Base-by-base conservation (phyloP, 352 stramenopile genomes). In the Phytophthora rubi region DNA sequence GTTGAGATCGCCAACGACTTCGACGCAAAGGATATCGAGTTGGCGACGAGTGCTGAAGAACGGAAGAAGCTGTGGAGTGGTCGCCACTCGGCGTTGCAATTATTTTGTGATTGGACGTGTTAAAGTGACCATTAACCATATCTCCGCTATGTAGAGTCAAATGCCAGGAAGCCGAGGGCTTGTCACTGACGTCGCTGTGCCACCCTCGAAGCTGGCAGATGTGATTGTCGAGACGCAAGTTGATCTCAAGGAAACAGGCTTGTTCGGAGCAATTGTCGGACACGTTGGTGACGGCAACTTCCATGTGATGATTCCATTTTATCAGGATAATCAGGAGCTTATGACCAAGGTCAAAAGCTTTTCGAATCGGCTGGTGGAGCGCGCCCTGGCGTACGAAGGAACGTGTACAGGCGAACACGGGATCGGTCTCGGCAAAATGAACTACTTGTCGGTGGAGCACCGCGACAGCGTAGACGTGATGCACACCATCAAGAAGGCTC, bases 381-480 rank as follows among this genome's bases (percentile, higher is more conserved):
- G 84, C 21, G 93, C 93, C 7, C 73, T 97, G 3, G 71, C 55
- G 4, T 84, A 92, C 48, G 97, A 97, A 45, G 97, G 97, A 60
- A 99, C 96, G 8, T 99, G 97, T 85, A 99, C 97, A 10, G 97
- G 97, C 44, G 97, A 99, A 73, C 97, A 99, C 77, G 97, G 97
- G 28, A 68, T 99, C 8, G 97, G 97, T 10, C 86, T 93, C 54
- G 97, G 97, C 60, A 99, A 99, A 79, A 97, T 92, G 64, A 87
- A 94, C 54, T 98, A 98, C 74, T 66, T 98, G 10, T 62, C 79
- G 42, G 71, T 85, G 44, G 96, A 99, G 79, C 94, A 98, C 72
- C 92, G 95, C 28, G 68, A 86, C 37, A 95, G 90, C 45, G 77
- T 99, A 3, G 68, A 92, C 57, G 83, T 98, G 54, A 99, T 99